Percentiles rank a stretch among this genome's conserved stretches.
Evolutionary conservation across 176 grass and related monocot species (phyloP).

Genomic region (Rhynchospora tenuis): DNA sequence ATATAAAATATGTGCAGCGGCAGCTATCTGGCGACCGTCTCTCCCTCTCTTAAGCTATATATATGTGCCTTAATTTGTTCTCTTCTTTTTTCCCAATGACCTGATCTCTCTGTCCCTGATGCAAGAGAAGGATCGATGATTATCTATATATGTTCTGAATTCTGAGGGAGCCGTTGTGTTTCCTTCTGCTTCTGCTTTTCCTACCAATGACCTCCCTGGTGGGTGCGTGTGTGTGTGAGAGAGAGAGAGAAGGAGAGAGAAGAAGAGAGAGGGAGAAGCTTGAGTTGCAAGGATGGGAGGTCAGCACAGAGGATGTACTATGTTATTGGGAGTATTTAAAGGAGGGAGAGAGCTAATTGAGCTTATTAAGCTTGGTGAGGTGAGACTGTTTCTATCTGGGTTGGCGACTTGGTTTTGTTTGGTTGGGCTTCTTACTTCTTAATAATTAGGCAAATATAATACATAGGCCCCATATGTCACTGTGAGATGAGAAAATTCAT

Average conservation of each 20-base stretch:
- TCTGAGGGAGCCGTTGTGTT: neutral
- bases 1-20: slow-evolving; percentile 19
- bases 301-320: neutral
- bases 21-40: neutral
- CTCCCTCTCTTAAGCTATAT: neutral
- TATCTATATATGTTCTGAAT: neutral
- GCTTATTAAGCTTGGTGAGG: neutral
- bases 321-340: neutral
- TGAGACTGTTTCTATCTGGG: neutral
- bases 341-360: neutral
- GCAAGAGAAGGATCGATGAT: neutral
- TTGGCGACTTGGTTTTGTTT: neutral
- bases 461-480: no score
- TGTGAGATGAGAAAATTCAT: no score
- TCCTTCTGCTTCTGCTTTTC: neutral
- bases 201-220: neutral
- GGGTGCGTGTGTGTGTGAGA: no score
- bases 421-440: neutral
- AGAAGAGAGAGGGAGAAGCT: slow-evolving; percentile 3
- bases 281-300: neutral
- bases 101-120: neutral
- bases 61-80: neutral
- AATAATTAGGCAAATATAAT: no score
- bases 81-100: neutral
- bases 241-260: neutral